Evolutionary conservation across 306 rosid species (phyloP).

Genomic region (Vachellia collinsii): DNA sequence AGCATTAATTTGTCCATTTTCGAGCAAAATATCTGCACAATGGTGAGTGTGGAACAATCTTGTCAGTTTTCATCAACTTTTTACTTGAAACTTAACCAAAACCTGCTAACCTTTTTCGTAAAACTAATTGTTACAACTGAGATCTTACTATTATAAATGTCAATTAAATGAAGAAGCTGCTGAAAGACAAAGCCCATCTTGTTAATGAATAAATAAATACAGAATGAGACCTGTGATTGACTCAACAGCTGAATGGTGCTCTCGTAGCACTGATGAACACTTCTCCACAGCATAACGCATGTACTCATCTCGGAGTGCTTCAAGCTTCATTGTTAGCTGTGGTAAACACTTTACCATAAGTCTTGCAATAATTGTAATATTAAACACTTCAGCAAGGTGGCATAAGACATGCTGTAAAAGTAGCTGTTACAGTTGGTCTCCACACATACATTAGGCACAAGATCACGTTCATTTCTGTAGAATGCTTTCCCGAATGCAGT

Average conservation of each 20-base stretch:
- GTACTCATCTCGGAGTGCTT: conserved; percentile 93
- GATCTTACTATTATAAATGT: conserved; percentile 20
- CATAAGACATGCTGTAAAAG: conserved; percentile 25
- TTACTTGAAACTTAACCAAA: conserved; percentile 17
- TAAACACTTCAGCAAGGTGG: conserved; percentile 25
- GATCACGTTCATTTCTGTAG: conserved; percentile 79
- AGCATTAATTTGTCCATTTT: conserved; percentile 75
- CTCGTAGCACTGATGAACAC: conserved; percentile 72
- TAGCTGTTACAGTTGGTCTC: conserved; percentile 31
- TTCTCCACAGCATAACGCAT: conserved; percentile 87
- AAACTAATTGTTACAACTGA: conserved; percentile 19
- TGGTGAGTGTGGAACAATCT: conserved; percentile 33
- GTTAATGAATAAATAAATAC: conserved; percentile 36
- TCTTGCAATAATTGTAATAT: conserved; percentile 29
- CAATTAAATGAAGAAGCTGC: conserved; percentile 32
- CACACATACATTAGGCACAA: conserved; percentile 85
- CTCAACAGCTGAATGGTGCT: conserved; percentile 83
- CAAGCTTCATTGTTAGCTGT: conserved; percentile 93
- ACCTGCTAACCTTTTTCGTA: background rate
- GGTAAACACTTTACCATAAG: conserved; percentile 40
- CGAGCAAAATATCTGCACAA: conserved; percentile 86
- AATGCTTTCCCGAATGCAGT: conserved; percentile 96
- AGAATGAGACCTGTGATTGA: conserved; percentile 80
- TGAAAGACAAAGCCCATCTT: conserved; percentile 21
- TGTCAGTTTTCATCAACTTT: conserved; percentile 23